phyloP scores from a whole-genome alignment of 768 basidiomycete genomes.

The Kwoniella botswanensis region DNA sequence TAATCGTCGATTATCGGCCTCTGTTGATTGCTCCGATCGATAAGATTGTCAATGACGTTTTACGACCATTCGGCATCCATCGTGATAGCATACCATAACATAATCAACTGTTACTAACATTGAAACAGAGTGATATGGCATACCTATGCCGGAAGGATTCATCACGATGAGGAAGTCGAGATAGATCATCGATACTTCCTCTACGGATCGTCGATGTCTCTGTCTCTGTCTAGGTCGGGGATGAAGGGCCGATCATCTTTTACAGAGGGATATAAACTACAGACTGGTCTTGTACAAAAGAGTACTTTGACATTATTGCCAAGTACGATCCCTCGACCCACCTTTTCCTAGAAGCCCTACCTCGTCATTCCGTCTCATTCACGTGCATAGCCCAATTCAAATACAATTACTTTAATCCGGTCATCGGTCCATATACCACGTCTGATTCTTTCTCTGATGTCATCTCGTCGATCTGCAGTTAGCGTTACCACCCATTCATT shows the following conservation, averaged over 20 bases:
- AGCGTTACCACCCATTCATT: background rate
- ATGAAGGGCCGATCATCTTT: background rate
- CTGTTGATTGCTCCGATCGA: conserved; percentile 15
- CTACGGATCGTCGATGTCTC: background rate
- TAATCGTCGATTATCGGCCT: conserved; percentile 3
- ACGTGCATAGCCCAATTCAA: background rate
- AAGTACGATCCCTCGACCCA: too few species aligned
- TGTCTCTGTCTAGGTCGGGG: background rate
- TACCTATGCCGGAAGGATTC: background rate
- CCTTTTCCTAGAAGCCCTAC: too few species aligned
- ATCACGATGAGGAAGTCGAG: background rate
- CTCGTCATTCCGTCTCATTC: background rate
- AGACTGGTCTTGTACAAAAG: too few species aligned
- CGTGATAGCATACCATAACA: background rate
- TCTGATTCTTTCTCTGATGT: conserved; percentile 9
- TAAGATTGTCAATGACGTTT: conserved; percentile 15
- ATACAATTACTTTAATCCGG: background rate
- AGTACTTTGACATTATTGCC: too few species aligned
- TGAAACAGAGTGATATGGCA: background rate
- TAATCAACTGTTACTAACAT: background rate
- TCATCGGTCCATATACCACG: background rate
- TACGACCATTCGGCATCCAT: conserved; percentile 1
- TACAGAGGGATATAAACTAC: background rate
- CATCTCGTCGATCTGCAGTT: conserved; percentile 8
- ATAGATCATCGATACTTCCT: background rate